Evolutionary conservation across 2,329 filamentous ascomycete genomes (phyloP).

Genomic region (Xylaria polymorpha): DNA sequence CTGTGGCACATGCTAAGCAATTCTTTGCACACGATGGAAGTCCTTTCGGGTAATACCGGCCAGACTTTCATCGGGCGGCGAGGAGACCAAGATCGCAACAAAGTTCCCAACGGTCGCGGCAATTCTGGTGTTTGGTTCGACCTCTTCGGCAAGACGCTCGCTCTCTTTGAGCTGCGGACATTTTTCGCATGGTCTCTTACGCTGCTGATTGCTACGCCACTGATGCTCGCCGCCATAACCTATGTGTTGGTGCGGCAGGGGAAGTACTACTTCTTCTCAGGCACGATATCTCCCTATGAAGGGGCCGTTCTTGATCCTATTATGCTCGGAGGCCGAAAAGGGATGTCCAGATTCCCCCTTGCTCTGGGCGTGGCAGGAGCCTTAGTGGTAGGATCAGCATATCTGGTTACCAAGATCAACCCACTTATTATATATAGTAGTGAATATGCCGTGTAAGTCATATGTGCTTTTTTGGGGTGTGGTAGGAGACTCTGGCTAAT

Average conservation of each 20-base stretch:
- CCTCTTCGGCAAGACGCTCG: conserved; percentile 82
- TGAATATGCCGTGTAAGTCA: conserved; percentile 74
- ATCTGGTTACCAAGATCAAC: conserved; percentile 83
- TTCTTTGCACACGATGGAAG: conserved; percentile 78
- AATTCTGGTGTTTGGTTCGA: conserved; percentile 92
- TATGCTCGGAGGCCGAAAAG: conserved; percentile 78
- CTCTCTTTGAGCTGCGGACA: conserved; percentile 80
- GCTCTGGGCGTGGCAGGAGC: conserved; percentile 75
- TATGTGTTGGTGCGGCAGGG: conserved; percentile 76
- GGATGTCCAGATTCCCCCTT: conserved; percentile 85
- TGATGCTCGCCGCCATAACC: conserved; percentile 76
- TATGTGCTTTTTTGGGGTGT: not conserved
- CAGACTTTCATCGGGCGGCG: conserved; percentile 68
- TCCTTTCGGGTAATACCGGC: conserved; percentile 75
- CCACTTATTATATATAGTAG: conserved; percentile 93
- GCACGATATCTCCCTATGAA: conserved; percentile 65
- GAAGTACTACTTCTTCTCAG: conserved; percentile 89
- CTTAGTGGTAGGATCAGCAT: conserved; percentile 77
- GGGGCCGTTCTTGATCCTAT: conserved; percentile 72
- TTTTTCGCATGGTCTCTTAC: conserved; percentile 90
- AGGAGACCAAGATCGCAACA: conserved; percentile 65
- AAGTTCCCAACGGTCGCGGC: conserved; percentile 73
- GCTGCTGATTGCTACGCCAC: conserved; percentile 80
- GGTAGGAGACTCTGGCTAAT: conserved; percentile 30
- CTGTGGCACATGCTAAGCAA: conserved; percentile 97